phyloP scores from a whole-genome alignment of 2,329 filamentous ascomycete genomes.

The Xylariomycetidae sp. region DNA sequence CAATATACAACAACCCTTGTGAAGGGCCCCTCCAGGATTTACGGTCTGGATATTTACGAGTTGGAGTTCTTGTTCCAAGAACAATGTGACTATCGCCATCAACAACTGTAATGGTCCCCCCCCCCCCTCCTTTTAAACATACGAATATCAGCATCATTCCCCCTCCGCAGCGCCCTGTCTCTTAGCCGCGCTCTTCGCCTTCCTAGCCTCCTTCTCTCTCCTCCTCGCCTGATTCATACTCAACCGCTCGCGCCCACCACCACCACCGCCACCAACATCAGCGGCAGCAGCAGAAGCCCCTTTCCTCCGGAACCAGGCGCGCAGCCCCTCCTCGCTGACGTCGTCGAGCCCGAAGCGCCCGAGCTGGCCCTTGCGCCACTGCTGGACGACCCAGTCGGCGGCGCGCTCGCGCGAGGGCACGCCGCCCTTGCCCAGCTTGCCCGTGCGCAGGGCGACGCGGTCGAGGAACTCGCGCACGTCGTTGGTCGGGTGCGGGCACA shows the following conservation, averaged over 20 bases:
- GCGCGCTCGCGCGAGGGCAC: slow-evolving; percentile 65
- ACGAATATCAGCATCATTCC: slow-evolving; percentile 4
- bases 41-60: too few species aligned
- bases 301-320: slow-evolving; percentile 9
- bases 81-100: too few species aligned
- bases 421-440: slow-evolving; percentile 71
- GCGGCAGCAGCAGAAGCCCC: slow-evolving; percentile 42
- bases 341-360: slow-evolving; percentile 78
- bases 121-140: too few species aligned
- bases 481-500: slow-evolving; percentile 73
- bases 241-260: slow-evolving; percentile 40
- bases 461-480: slow-evolving; percentile 71
- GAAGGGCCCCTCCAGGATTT: too few species aligned
- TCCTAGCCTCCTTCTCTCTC: slow-evolving; percentile 55
- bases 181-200: slow-evolving; percentile 31
- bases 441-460: slow-evolving; percentile 67
- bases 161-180: slow-evolving; percentile 18
- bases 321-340: slow-evolving; percentile 56
- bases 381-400: slow-evolving; percentile 74
- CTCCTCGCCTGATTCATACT: slow-evolving; percentile 69
- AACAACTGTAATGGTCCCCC: slow-evolving; percentile 1
- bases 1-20: too few species aligned
- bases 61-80: too few species aligned
- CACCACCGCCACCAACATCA: slow-evolving; percentile 41
- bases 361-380: slow-evolving; percentile 73